Base-by-base conservation (phyloP, 2,329 filamentous ascomycete genomes). In the Talaromyces marneffei region DNA sequence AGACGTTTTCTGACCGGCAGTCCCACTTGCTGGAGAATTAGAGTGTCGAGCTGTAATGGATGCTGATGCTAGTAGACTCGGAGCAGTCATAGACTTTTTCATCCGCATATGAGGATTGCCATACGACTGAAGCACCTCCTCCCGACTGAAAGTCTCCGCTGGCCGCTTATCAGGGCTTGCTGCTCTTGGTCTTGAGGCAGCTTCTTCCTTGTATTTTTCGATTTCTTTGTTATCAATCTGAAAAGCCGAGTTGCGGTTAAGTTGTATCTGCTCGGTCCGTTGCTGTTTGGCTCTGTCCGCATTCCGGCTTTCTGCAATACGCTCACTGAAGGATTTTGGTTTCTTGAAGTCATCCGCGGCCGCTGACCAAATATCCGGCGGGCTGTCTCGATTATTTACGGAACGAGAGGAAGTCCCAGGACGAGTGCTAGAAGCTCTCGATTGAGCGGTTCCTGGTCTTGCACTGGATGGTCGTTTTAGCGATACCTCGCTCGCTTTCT, bases 401-500 rank as follows among this genome's bases (percentile, higher is more conserved):
- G 66, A 62, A 14, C 69, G 70, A 18, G 72, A 65, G 18, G 65
- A 64, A 8, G 64, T 63, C 42, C 69, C 66, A 33, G 71, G 70
- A 61, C 70, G 67, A 52, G 63, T 64, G 16, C 69, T 70, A 52
- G 70, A 65, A 37, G 70, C 68, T 57, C 71, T 73, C 25, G 65
- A 65, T 65, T 73, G 67, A 54, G 75, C 71, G 66, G 69, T 59
- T 63, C 65, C 62, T 6, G 65, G 54, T 52, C 63, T 69, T 31
- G 70, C 68, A 52, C 65, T 71, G 23, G 73, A 74, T 2, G 90
- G 86, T 66, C 91, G 83, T 74, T 90, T 94, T 29, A 97, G 78
- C 2, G 92, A 97, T 33, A 97, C 82, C 68, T 97, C 91, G 62
- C 85, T 85, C 1, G 88, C 92, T 67, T 82, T 88, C 75, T 96